phyloP scores from a whole-genome alignment of 2,329 filamentous ascomycete genomes.

The Monascus ruber region DNA sequence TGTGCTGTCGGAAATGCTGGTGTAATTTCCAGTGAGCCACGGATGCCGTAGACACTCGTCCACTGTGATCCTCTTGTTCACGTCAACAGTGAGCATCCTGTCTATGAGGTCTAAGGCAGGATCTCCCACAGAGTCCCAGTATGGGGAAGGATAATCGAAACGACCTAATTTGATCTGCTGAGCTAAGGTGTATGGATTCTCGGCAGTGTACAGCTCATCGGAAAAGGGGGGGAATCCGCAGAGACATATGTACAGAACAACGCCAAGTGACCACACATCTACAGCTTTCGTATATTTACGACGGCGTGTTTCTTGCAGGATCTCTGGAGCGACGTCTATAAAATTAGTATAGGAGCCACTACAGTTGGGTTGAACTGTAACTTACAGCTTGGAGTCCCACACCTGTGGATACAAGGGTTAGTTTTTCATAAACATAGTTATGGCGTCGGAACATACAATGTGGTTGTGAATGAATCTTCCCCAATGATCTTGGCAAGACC shows the following conservation, averaged over 20 bases:
- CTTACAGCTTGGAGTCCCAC: constrained; percentile 83
- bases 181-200: constrained; percentile 76
- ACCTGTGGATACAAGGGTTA: constrained; percentile 29
- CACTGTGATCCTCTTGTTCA: constrained; percentile 71
- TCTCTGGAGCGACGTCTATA: constrained; percentile 81
- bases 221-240: constrained; percentile 97
- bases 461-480: constrained; percentile 95
- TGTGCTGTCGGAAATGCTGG: constrained; percentile 69
- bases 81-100: constrained; percentile 81
- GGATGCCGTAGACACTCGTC: constrained; percentile 86
- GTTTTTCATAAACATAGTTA: constrained; percentile 2
- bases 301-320: constrained; percentile 68
- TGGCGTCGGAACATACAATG: constrained; percentile 46
- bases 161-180: constrained; percentile 81
- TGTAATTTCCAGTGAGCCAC: constrained; percentile 59
- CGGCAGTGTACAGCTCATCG: constrained; percentile 70
- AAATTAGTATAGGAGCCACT: constrained; percentile 5
- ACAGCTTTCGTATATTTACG: constrained; percentile 91
- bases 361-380: constrained; percentile 4
- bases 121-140: constrained; percentile 85
- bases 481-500: constrained; percentile 97
- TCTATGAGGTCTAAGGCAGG: constrained; percentile 88
- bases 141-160: constrained; percentile 92
- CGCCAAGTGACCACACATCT: constrained; percentile 94
- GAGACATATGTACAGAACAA: constrained; percentile 92